These are phyloP conservation scores for Ajuga chamaepitys DNA, from an alignment of 257 asterid genomes.

Conservation along the genomic window DNA sequence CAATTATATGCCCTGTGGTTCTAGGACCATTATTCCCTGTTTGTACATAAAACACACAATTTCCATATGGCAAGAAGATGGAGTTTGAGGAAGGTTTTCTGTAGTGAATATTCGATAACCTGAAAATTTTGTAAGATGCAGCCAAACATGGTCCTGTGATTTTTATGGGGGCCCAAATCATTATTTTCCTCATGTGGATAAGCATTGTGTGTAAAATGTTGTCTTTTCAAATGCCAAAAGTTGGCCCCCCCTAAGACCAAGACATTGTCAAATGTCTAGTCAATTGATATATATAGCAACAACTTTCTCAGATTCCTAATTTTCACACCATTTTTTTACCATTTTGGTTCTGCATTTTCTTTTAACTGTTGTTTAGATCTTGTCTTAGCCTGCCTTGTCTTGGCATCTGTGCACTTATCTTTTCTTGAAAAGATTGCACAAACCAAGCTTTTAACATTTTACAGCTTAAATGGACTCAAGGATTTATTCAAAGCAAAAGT, in stretches of 20 bases:
- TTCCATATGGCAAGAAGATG: not conserved
- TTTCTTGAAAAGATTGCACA: too few relatives aligned
- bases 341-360: not conserved
- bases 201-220: constrained; percentile 13
- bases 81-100: not conserved
- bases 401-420: constrained; percentile 17
- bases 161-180: not conserved
- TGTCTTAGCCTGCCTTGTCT: constrained; percentile 16
- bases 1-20: not conserved
- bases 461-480: too few relatives aligned
- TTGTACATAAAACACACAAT: constrained; percentile 7
- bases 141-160: constrained; percentile 1
- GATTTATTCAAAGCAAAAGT: too few relatives aligned
- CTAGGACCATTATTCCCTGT: not conserved
- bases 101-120: not conserved
- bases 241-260: constrained; percentile 4
- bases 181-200: constrained; percentile 7
- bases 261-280: constrained; percentile 23
- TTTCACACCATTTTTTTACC: not conserved
- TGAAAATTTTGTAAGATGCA: not conserved
- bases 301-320: constrained; percentile 14
- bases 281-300: constrained; percentile 13
- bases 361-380: not conserved
- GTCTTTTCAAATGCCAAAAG: constrained; percentile 10
- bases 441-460: too few relatives aligned